These are phyloP conservation scores for Baudoinia panamericana DNA, from an alignment of 495 filamentous ascomycete species.

Conservation along the genomic window DNA sequence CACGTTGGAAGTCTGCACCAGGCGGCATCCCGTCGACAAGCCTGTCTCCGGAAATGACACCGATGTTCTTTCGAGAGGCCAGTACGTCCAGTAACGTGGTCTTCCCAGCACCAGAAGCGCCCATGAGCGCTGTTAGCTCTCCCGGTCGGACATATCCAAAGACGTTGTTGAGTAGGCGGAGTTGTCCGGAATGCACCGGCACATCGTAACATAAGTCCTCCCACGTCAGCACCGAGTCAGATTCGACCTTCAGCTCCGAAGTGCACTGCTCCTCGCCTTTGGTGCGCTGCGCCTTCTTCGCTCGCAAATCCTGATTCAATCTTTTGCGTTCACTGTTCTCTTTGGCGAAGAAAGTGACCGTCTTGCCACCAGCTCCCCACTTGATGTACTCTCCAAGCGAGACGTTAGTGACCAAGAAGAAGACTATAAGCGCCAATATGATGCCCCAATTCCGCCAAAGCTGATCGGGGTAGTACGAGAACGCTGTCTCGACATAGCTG, in stretches of 20 bases:
- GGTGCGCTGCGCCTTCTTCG: slow-evolving; percentile 43
- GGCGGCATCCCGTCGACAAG: slow-evolving; percentile 58
- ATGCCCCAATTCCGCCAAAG: slow-evolving; percentile 72
- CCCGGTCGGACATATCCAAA: slow-evolving; percentile 72
- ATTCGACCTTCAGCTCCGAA: slow-evolving; percentile 50
- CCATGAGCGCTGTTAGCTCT: slow-evolving; percentile 70
- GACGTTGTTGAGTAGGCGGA: slow-evolving; percentile 55
- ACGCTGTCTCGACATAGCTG: slow-evolving; percentile 49
- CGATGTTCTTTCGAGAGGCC: slow-evolving; percentile 63
- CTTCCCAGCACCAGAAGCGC: slow-evolving; percentile 75
- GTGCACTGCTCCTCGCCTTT: slow-evolving; percentile 33
- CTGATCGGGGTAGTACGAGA: slow-evolving; percentile 45
- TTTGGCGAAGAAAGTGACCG: slow-evolving; percentile 58
- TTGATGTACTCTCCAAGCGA: slow-evolving; percentile 64
- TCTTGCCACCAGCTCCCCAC: slow-evolving; percentile 64
- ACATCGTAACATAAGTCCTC: slow-evolving; percentile 50
- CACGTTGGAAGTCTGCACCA: slow-evolving; percentile 60
- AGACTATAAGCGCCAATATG: slow-evolving; percentile 51
- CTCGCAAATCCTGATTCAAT: slow-evolving; percentile 51
- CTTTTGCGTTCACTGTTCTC: slow-evolving; percentile 56
- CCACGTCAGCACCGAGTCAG: slow-evolving; percentile 43
- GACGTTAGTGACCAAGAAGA: slow-evolving; percentile 53
- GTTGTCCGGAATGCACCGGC: slow-evolving; percentile 52
- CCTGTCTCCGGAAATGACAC: slow-evolving; percentile 60
- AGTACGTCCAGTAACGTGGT: slow-evolving; percentile 72